phyloP scores from a whole-genome alignment of 2,329 filamentous ascomycete species.

The Macrophomina tecta region DNA sequence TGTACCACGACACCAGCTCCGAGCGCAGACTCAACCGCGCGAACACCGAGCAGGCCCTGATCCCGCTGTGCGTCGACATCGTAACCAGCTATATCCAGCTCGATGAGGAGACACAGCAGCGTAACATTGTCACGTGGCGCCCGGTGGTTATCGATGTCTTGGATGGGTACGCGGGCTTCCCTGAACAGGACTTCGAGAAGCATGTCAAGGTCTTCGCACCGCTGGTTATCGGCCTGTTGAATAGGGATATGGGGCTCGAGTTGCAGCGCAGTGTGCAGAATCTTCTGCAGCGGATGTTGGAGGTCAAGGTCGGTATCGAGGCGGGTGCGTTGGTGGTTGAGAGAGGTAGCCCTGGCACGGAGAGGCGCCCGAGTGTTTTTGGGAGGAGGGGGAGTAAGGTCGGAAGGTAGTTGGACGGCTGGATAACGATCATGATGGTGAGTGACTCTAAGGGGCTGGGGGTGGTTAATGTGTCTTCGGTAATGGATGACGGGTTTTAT shows the following conservation, averaged over 20 bases:
- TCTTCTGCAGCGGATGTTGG: constrained; percentile 81
- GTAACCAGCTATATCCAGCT: constrained; percentile 82
- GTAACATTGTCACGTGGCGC: constrained; percentile 96
- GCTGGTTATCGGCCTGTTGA: constrained; percentile 79
- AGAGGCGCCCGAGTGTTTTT: constrained; percentile 27
- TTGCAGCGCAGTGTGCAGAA: constrained; percentile 78
- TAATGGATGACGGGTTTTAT: background rate
- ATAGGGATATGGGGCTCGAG: constrained; percentile 80
- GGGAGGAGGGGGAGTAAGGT: constrained; percentile 20
- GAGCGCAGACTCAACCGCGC: constrained; percentile 79
- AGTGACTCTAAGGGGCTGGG: background rate
- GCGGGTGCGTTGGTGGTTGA: constrained; percentile 9
- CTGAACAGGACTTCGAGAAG: constrained; percentile 78
- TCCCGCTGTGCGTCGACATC: constrained; percentile 95
- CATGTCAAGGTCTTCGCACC: constrained; percentile 87
- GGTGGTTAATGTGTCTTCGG: background rate
- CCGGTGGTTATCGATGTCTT: constrained; percentile 97
- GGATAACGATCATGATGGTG: background rate
- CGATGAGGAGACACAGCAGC: constrained; percentile 94
- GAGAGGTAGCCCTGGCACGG: background rate
- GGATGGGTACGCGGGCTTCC: constrained; percentile 88
- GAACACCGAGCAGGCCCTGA: constrained; percentile 88
- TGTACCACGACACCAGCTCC: constrained; percentile 90
- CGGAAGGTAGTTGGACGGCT: background rate
- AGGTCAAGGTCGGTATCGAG: constrained; percentile 46